Base-by-base conservation (phyloP, 1,284 basidiomycete genomes). In the Pascua guehoae region DNA sequence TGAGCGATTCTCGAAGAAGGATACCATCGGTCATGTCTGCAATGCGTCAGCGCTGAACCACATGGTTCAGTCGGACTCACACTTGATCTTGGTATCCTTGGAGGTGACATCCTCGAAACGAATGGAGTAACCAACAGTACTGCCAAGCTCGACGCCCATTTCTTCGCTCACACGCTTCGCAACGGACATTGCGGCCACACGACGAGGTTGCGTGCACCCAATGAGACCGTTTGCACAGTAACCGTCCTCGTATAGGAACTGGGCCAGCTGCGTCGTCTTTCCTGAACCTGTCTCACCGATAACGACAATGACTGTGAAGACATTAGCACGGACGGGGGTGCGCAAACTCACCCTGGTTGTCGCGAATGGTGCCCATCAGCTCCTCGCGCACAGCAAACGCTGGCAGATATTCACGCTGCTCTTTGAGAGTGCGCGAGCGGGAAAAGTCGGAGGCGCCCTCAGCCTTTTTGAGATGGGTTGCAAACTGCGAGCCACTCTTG, bases 131-230 rank as follows among this genome's bases (percentile, higher is more conserved):
- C 95, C 95, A 14, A 98, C 95, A 1, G 85, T 85, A 2, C 82
- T 81, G 8, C 95, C 95, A 0, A 98, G 83, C 78, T 90, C 88
- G 76, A 88, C 90, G 69, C 82, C 81, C 82, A 84, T 84, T 77
- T 98, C 95, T 71, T 98, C 95, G 71, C 90, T 93, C 56, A 98
- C 95, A 79, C 95, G 92, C 79, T 98, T 98, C 9, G 95, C 95
- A 4, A 98, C 95, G 14, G 90, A 94, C 94, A 98, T 98, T 12
- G 95, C 94, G 48, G 95, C 94, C 12, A 98, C 94, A 80, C 94
- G 91, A 70, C 95, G 85, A 42, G 94, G 94, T 72, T 98, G 94
- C 0, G 95, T 98, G 69, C 94, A 98, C 8, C 93, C 93, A 45
- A 98, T 85, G 41, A 96, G 82, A 9, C 94, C 94, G 73, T 88